A percentile compares a stretch with the other conserved stretches of the same genome.
Evolutionary conservation across 2,329 filamentous ascomycete genomes (phyloP).

Genomic region (Penicillium decumbens): DNA sequence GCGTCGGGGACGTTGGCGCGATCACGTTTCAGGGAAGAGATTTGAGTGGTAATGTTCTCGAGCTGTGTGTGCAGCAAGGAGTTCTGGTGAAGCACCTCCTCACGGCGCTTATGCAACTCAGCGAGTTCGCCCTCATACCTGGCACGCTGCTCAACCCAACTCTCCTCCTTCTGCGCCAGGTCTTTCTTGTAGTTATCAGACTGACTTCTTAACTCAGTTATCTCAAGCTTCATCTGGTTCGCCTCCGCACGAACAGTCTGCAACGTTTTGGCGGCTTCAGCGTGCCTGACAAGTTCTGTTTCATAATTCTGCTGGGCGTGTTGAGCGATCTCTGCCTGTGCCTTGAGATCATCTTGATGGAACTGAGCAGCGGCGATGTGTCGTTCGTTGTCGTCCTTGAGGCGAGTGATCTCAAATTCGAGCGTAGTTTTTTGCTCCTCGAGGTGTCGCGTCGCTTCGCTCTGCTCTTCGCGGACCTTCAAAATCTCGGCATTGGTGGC

Average conservation of each 20-base stretch:
- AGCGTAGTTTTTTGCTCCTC: slow-evolving; percentile 78
- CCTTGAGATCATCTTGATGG: slow-evolving; percentile 85
- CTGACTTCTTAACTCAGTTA: slow-evolving; percentile 70
- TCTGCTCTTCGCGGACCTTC: slow-evolving; percentile 71
- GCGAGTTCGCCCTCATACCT: slow-evolving; percentile 77
- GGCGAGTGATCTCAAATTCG: slow-evolving; percentile 70
- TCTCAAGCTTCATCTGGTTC: slow-evolving; percentile 74
- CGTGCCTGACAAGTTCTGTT: slow-evolving; percentile 88
- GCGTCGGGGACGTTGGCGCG: slow-evolving; percentile 56
- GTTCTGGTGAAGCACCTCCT: slow-evolving; percentile 85
- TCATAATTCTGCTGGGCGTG: slow-evolving; percentile 95
- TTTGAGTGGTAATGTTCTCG: slow-evolving; percentile 74
- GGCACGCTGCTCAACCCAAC: slow-evolving; percentile 77
- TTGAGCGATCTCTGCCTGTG: slow-evolving; percentile 87
- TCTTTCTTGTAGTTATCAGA: slow-evolving; percentile 79
- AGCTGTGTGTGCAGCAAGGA: slow-evolving; percentile 84
- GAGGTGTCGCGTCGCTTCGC: slow-evolving; percentile 64
- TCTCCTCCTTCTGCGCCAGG: slow-evolving; percentile 74
- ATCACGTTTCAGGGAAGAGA: slow-evolving; percentile 71
- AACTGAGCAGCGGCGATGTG: slow-evolving; percentile 74
- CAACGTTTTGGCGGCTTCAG: slow-evolving; percentile 82
- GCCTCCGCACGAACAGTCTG: slow-evolving; percentile 74
- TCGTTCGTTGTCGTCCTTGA: slow-evolving; percentile 79
- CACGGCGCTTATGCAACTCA: slow-evolving; percentile 71
- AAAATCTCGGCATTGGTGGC: slow-evolving; percentile 79